Base-by-base conservation (phyloP, 2,329 filamentous ascomycete species). In the Neonectria sp. region DNA sequence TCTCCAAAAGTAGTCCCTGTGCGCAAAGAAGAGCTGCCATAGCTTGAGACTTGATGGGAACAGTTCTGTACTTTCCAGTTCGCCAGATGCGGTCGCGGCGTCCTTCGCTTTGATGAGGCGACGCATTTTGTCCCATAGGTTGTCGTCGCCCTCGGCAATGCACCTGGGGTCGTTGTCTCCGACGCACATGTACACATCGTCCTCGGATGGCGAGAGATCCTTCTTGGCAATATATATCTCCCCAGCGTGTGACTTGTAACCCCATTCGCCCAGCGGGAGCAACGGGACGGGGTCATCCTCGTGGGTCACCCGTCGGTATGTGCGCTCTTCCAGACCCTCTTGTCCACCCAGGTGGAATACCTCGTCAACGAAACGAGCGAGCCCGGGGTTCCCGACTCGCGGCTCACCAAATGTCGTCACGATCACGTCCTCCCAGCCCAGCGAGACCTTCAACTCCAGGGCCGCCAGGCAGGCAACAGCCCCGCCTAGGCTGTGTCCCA, bases 381-480 rank as follows among this genome's bases (percentile, higher is more conserved):
- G 82, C 15, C 83, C 85, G 15, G 77, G 72, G 75, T 92, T 92
- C 15, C 90, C 90, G 24, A 91, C 80, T 46, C 88, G 85, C 24
- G 96, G 96, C 81, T 98, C 94, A 11, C 96, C 96, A 80, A 97
- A 99, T 0, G 96, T 98, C 6, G 95, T 98, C 46, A 97, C 90
- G 15, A 86, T 81, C n/a, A 89, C 70, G 3, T 95, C 90, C 9
- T 91, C 81, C 90, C 92, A 96, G 21, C 92, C 94, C n/a, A 92
- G 85, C 0, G 91, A 88, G 27, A 85, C 80, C 65, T 90, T 88
- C 76, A 97, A 88, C 77, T 99, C 96, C 33, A 98, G 85, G 1
- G 89, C 93, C 1, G 95, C 96, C 4, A 99, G 88, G 1, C 93
- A 92, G 3, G 96, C 95, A 2, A 99, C 93, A 0, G 96, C 95